These are phyloP conservation scores for Candida nanaspora DNA, from an alignment of 805 yeast genomes.

Conservation along the genomic window DNA sequence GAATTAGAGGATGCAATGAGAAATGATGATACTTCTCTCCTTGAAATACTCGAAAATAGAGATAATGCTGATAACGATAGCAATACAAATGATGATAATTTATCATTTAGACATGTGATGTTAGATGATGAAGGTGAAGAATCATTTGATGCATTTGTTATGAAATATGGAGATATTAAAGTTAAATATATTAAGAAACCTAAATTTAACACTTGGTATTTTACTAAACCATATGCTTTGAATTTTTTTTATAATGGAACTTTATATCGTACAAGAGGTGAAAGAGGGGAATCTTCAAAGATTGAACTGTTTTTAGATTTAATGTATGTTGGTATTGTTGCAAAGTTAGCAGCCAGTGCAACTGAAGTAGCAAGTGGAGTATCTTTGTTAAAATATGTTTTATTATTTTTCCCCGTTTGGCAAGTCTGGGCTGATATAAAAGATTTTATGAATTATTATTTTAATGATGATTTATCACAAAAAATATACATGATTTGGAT, in stretches of 20 bases:
- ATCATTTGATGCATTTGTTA: constrained; percentile 30
- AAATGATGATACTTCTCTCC: not conserved
- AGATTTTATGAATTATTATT: constrained; percentile 58
- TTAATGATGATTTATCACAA: constrained; percentile 53
- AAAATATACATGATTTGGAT: constrained; percentile 46
- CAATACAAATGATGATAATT: not conserved
- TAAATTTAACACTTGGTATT: constrained; percentile 6
- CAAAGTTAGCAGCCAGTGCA: constrained; percentile 49
- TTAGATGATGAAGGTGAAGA: constrained; percentile 10
- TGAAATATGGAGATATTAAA: constrained; percentile 41
- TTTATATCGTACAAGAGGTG: constrained; percentile 47
- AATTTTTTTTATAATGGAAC: constrained; percentile 54
- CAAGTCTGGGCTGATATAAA: constrained; percentile 59
- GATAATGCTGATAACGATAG: too few relatives aligned
- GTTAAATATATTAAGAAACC: constrained; percentile 41
- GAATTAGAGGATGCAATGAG: not conserved
- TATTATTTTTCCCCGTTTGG: constrained; percentile 54
- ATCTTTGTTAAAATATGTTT: constrained; percentile 38
- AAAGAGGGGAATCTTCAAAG: constrained; percentile 39
- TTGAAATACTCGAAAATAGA: not conserved
- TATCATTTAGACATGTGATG: not conserved
- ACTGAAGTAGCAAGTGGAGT: constrained; percentile 42
- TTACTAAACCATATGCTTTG: constrained; percentile 47
- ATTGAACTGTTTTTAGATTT: constrained; percentile 57
- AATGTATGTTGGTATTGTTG: constrained; percentile 56